Base-by-base conservation (phyloP, 2,329 filamentous ascomycete genomes). In the Monosporascus sp. region DNA sequence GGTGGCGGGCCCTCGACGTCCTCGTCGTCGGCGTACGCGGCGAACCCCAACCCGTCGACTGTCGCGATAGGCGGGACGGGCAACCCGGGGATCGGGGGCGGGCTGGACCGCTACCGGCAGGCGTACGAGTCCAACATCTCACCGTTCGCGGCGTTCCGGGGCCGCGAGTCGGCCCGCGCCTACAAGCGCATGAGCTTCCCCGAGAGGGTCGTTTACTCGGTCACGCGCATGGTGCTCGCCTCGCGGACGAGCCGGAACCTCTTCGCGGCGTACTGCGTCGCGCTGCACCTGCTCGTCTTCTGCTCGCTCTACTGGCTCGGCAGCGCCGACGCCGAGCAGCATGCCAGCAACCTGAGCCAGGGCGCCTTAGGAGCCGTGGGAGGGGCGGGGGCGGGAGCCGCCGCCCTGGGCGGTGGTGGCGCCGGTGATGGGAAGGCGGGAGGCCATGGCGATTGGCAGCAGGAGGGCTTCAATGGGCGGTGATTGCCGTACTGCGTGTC, bases 111-210 rank as follows among this genome's bases (percentile, higher is more conserved):
- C 47, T 99, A 99, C 72, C 84, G 89, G 56, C 87, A 91, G 54
- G 90, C 91, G 11, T 99, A 99, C 73, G 94, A 99, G 74, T 89
- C 89, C 43, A 96, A 94, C 65, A 87, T 99, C 48, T 96, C 91
- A 11, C 94, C 94, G 0, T 99, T 99, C 69, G 92, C 93, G 26
- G 91, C 91, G 3, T 99, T 99, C 75, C 81, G 93, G 45, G 92
- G 93, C n/a, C 84, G 93, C 50, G 95, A 99, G 73, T 92, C 89
- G 38, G 87, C 91, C 7, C 80, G 95, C 48, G 94, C 93, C 1
- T 92, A 96, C 71, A 91, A 91, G 65, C 85, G 92, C 43, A 96
- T 99, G 91, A 93, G 87, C 64, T 75, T 97, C 8, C 91, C 92
- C 0, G 94, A 99, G 71, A 80, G 94, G 40, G 83, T 91, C 48